Evolutionary conservation across 2,329 filamentous ascomycete genomes (phyloP).

Genomic region (Zopfia rhizophila): DNA sequence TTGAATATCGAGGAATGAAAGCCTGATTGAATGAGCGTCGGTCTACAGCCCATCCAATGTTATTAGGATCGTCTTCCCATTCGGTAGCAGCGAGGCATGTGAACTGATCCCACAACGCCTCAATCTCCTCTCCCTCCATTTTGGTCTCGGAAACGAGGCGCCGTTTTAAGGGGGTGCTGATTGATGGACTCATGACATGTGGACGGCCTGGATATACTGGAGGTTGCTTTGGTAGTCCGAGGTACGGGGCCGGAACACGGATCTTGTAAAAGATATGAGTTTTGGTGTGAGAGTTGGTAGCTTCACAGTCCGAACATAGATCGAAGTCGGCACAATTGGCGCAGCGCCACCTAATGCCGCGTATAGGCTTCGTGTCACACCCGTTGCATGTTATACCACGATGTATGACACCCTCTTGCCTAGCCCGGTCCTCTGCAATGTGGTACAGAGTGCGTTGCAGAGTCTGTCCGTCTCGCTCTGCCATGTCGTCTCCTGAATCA

Average conservation of each 20-base stretch:
- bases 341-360: slow-evolving; percentile 91
- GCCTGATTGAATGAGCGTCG: slow-evolving; percentile 92
- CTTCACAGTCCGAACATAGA: slow-evolving; percentile 91
- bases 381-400: slow-evolving; percentile 91
- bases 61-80: slow-evolving; percentile 82
- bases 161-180: slow-evolving; percentile 75
- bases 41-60: slow-evolving; percentile 85
- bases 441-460: slow-evolving; percentile 87
- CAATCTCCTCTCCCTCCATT: slow-evolving; percentile 84
- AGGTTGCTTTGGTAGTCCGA: slow-evolving; percentile 76
- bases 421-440: slow-evolving; percentile 92
- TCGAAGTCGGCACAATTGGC: slow-evolving; percentile 97
- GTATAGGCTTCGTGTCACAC: slow-evolving; percentile 88
- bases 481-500: slow-evolving; percentile 53
- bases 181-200: slow-evolving; percentile 71
- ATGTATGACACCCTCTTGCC: slow-evolving; percentile 89
- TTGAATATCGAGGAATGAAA: slow-evolving; percentile 85
- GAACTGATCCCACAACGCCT: slow-evolving; percentile 97
- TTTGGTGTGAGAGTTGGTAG: slow-evolving; percentile 78
- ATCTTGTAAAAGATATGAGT: slow-evolving; percentile 98
- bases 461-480: slow-evolving; percentile 72
- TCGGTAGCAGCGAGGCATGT: slow-evolving; percentile 90
- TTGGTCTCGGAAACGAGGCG: slow-evolving; percentile 61
- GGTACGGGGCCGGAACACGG: slow-evolving; percentile 84
- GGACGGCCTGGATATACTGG: slow-evolving; percentile 69